Evolutionary conservation across 257 asterid genomes (phyloP).

Genomic region (Fraxinus quadrangulata): DNA sequence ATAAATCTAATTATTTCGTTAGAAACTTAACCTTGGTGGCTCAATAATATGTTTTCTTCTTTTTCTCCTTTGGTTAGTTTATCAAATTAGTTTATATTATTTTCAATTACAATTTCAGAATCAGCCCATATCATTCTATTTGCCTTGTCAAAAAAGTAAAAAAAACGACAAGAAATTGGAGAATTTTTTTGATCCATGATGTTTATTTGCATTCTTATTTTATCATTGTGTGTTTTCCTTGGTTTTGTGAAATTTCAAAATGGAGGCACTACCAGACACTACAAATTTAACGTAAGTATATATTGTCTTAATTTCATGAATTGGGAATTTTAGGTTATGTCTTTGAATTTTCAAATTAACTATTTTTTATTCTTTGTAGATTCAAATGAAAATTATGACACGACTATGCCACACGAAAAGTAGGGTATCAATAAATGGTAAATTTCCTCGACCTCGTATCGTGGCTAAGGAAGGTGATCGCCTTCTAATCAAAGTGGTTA

Average conservation of each 20-base stretch:
- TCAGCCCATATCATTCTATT: neutral
- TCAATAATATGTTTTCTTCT: too few species aligned
- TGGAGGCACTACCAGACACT: slow-evolving; percentile 39
- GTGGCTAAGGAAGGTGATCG: slow-evolving; percentile 62
- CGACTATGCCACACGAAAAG: slow-evolving; percentile 57
- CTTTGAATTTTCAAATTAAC: neutral
- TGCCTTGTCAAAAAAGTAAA: neutral
- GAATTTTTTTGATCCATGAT: neutral
- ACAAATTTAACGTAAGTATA: slow-evolving; percentile 47
- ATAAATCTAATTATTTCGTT: too few species aligned
- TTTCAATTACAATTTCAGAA: neutral
- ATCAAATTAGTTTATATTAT: too few species aligned
- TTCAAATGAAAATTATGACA: slow-evolving; percentile 46
- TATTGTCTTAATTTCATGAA: neutral
- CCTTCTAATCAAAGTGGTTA: slow-evolving; percentile 50
- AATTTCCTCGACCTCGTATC: slow-evolving; percentile 57
- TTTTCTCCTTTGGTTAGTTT: too few species aligned
- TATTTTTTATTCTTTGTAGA: slow-evolving; percentile 22
- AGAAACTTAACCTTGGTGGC: too few species aligned
- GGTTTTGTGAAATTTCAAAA: slow-evolving; percentile 10
- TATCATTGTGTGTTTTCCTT: slow-evolving; percentile 26
- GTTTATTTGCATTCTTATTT: slow-evolving; percentile 9
- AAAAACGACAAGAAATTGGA: slow-evolving; percentile 23
- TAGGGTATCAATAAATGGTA: slow-evolving; percentile 52
- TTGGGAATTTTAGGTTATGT: neutral